phyloP scores from a whole-genome alignment of 768 basidiomycete genomes.

The Mycena latifolia region DNA sequence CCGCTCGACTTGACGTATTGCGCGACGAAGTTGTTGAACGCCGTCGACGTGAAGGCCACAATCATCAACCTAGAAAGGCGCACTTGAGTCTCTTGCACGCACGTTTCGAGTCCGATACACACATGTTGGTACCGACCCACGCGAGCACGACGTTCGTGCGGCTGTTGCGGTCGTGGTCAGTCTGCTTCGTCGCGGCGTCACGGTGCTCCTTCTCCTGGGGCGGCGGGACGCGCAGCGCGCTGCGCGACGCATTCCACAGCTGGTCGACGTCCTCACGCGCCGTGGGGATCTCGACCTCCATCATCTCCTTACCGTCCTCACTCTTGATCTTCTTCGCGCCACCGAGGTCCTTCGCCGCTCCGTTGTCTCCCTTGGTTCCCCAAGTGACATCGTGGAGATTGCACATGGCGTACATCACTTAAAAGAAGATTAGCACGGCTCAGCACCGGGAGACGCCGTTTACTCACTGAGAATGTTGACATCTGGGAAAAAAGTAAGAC shows the following conservation, averaged over 20 bases:
- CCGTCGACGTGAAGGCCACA: slow-evolving; percentile 79
- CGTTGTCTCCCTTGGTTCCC: slow-evolving; percentile 96
- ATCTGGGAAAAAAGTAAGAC: slow-evolving; percentile 48
- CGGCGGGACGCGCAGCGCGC: slow-evolving; percentile 74
- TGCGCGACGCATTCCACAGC: slow-evolving; percentile 84
- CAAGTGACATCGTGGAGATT: slow-evolving; percentile 91
- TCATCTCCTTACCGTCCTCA: slow-evolving; percentile 86
- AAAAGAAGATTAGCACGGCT: slow-evolving; percentile 14
- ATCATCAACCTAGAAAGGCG: slow-evolving; percentile 79
- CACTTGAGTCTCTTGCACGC: neutral
- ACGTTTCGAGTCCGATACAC: slow-evolving; percentile 43
- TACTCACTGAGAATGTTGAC: slow-evolving; percentile 84
- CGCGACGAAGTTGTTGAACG: slow-evolving; percentile 81
- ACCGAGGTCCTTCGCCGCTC: slow-evolving; percentile 88
- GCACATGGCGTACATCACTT: slow-evolving; percentile 96
- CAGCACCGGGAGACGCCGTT: neutral
- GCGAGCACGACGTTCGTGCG: slow-evolving; percentile 87
- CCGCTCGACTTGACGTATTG: slow-evolving; percentile 63
- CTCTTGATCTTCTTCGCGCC: slow-evolving; percentile 91
- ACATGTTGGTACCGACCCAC: slow-evolving; percentile 91
- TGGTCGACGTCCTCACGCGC: slow-evolving; percentile 90
- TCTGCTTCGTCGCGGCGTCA: slow-evolving; percentile 89
- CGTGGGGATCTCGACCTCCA: slow-evolving; percentile 89
- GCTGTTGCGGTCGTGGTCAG: slow-evolving; percentile 88
- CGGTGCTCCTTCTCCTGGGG: slow-evolving; percentile 86